Percentiles rank a stretch among this genome's conserved stretches.
These are phyloP conservation scores for Erodium moschatum DNA, from an alignment of 441 rosid genomes.

Conservation along the genomic window DNA sequence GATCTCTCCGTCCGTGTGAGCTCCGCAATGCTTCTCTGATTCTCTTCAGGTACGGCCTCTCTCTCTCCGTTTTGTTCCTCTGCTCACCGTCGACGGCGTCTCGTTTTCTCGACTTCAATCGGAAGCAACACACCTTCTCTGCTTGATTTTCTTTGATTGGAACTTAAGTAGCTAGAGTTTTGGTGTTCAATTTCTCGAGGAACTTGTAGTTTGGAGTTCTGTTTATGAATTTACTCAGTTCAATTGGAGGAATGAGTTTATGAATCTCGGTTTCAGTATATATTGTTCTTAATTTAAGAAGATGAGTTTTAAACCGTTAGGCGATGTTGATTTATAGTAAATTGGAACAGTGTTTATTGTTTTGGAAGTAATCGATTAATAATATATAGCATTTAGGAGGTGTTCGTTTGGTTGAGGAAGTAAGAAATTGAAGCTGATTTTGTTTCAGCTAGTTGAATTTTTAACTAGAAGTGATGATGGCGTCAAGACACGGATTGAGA, in stretches of 20 bases:
- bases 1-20: too few relatives aligned
- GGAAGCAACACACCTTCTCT: too few relatives aligned
- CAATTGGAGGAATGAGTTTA: too few relatives aligned
- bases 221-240: conserved; percentile 3
- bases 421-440: conserved; percentile 4
- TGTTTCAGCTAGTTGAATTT: conserved; percentile 15
- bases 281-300: not conserved
- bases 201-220: not conserved
- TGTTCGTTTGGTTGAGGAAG: conserved; percentile 10
- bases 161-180: too few relatives aligned
- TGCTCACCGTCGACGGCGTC: too few relatives aligned
- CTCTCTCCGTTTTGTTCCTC: too few relatives aligned
- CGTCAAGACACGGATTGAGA: conserved; percentile 58
- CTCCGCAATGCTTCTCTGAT: too few relatives aligned
- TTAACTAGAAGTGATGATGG: conserved; percentile 44
- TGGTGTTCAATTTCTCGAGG: not conserved
- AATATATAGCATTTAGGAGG: not conserved
- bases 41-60: too few relatives aligned
- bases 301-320: not conserved
- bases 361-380: not conserved
- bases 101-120: too few relatives aligned
- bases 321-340: not conserved
- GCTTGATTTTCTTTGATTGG: too few relatives aligned
- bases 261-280: too few relatives aligned
- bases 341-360: not conserved